Base-by-base conservation (phyloP, 2,329 filamentous ascomycete genomes). In the Diaporthe capsici region DNA sequence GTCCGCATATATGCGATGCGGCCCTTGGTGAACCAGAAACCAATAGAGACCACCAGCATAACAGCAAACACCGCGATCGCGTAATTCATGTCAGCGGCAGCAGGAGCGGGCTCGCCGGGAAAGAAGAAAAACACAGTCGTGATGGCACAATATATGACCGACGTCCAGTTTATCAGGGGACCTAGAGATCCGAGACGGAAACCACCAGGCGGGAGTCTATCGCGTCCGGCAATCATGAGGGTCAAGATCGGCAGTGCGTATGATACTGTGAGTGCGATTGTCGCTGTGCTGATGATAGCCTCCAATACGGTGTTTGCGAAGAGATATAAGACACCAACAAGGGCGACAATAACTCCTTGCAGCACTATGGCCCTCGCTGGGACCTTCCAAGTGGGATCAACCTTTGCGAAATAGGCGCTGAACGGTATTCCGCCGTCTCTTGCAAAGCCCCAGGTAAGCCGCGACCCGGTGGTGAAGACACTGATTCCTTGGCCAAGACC, bases 41-140 rank as follows among this genome's bases (percentile, higher is more conserved):
- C 83, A 1, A 89, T 53, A 0, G 88, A 84, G 10, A 90, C 83
- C 3, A 89, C 82, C 71, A 90, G 77, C 88, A 90, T 89, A 31
- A 90, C 84, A 1, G 87, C 89, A 78, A 90, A 90, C 0, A 90
- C 88, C 1, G 86, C 89, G 78, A 90, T 90, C 8, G 89, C 89
- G 78, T 87, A 90, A 80, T 90, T 90, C 89, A 90, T 90, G 76
- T 90, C 87, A n/a, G 82, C 81, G 0, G 83, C 80, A 0, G 84
- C 77, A 0, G 89, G 88, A 75, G 85, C 85, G 0, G 88, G 89
- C 0, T 74, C 76, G 0, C 81, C 81, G 0, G 88, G 88, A 78
- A 90, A 90, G 79, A 90, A 88, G 84, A 90, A 90, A 81, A 90
- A 90, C 37, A 90, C 84, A 0, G 87, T 88, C 1, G 88, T 90